Percentiles rank a stretch among this genome's conserved stretches.
These are phyloP conservation scores for Ceratonia siliqua DNA, from an alignment of 306 rosid species.

Conservation along the genomic window DNA sequence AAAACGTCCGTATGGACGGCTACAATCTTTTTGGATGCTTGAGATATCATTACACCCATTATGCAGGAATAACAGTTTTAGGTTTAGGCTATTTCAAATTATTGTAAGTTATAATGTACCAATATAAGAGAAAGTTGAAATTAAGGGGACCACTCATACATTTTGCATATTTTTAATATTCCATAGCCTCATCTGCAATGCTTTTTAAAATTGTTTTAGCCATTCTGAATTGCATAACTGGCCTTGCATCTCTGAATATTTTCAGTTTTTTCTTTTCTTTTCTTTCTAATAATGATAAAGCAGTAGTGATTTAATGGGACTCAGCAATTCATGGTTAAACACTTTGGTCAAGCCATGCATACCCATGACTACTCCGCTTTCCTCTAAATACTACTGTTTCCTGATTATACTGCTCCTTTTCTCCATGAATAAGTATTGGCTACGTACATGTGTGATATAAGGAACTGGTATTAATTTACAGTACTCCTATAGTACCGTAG, in stretches of 20 bases:
- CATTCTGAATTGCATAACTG: background rate
- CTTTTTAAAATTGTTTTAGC: background rate
- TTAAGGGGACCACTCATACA: background rate
- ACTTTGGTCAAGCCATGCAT: too few species aligned
- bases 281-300: conserved; percentile 2
- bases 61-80: background rate
- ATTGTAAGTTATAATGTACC: background rate
- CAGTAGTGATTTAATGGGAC: background rate
- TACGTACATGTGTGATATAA: too few species aligned
- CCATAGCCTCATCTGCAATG: background rate
- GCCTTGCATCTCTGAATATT: conserved; percentile 3
- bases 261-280: background rate
- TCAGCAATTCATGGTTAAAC: background rate
- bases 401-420: too few species aligned
- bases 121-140: conserved; percentile 11
- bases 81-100: background rate
- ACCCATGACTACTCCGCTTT: too few species aligned
- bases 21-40: conserved; percentile 9
- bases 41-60: conserved; percentile 11
- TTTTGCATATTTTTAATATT: background rate
- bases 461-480: too few species aligned
- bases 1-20: too few species aligned
- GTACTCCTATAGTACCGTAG: too few species aligned
- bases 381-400: too few species aligned
- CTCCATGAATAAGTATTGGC: too few species aligned